Conservation (phyloP, 2,329 filamentous ascomycete species). For the Pyrenophora seminiperda region DNA sequence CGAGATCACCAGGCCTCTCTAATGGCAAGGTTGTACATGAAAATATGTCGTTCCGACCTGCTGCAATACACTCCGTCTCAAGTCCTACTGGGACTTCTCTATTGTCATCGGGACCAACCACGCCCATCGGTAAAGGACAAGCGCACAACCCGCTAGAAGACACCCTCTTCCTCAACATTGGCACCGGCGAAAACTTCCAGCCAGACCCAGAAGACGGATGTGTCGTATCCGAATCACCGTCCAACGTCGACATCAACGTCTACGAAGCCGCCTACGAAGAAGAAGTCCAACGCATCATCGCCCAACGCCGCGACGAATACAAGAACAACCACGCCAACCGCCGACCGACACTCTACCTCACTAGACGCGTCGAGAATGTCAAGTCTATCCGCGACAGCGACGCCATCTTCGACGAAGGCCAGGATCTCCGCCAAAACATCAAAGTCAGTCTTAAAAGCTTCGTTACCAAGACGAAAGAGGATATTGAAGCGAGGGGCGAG, state of each 20-base stretch:
- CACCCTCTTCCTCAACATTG: conserved; percentile 76
- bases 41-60: conserved; percentile 40
- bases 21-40: conserved; percentile 40
- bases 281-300: conserved; percentile 75
- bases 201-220: conserved; percentile 43
- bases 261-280: conserved; percentile 87
- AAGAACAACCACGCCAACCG: conserved; percentile 26
- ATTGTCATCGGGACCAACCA: conserved; percentile 31
- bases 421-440: conserved; percentile 32
- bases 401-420: conserved; percentile 39
- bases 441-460: conserved; percentile 45
- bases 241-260: conserved; percentile 81
- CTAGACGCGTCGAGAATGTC: conserved; percentile 54
- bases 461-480: conserved; percentile 44
- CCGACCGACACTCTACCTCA: conserved; percentile 62
- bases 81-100: conserved; percentile 16
- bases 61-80: conserved; percentile 27
- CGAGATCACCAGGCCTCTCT: conserved; percentile 16
- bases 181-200: conserved; percentile 62
- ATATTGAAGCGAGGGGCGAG: conserved; percentile 40
- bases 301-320: conserved; percentile 48
- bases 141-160: conserved; percentile 69
- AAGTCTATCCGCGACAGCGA: conserved; percentile 45
- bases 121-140: conserved; percentile 57
- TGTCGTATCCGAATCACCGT: conserved; percentile 81